These are phyloP conservation scores for Populus hybrid DNA, from an alignment of 441 rosid genomes.

Conservation along the genomic window DNA sequence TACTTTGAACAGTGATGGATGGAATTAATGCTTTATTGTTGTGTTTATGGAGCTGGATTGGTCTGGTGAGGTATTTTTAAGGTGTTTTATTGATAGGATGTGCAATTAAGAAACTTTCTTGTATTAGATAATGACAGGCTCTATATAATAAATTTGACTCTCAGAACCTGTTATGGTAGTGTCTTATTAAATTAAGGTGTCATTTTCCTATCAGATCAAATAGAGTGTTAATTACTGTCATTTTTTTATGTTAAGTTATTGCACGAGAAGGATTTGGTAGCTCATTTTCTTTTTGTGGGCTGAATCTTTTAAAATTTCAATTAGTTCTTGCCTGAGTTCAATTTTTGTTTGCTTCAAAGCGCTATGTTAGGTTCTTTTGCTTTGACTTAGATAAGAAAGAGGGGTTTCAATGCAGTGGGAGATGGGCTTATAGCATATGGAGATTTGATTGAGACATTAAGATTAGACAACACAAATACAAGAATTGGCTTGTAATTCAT, in stretches of 20 bases:
- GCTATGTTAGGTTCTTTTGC: neutral
- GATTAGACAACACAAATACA: neutral
- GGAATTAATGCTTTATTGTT: constrained; percentile 1
- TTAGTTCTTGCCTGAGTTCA: neutral
- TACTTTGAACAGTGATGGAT: neutral
- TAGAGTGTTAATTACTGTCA: neutral
- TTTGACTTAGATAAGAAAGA: neutral
- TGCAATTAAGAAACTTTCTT: neutral
- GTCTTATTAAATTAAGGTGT: constrained; percentile 3
- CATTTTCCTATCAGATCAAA: constrained; percentile 5
- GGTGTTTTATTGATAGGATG: neutral
- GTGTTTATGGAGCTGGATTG: neutral
- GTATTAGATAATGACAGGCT: constrained; percentile 11
- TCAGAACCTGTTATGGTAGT: neutral
- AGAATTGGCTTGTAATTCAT: neutral
- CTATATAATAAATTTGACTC: constrained; percentile 5
- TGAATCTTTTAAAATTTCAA: neutral
- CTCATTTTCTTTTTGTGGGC: constrained; percentile 1
- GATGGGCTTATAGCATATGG: neutral
- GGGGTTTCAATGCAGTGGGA: neutral
- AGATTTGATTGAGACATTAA: neutral
- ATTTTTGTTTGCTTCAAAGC: neutral
- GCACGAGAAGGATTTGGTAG: neutral
- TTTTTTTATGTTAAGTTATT: neutral
- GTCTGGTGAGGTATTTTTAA: neutral